phyloP scores from a whole-genome alignment of 805 yeast species.

The Debaryomyces castellii region DNA sequence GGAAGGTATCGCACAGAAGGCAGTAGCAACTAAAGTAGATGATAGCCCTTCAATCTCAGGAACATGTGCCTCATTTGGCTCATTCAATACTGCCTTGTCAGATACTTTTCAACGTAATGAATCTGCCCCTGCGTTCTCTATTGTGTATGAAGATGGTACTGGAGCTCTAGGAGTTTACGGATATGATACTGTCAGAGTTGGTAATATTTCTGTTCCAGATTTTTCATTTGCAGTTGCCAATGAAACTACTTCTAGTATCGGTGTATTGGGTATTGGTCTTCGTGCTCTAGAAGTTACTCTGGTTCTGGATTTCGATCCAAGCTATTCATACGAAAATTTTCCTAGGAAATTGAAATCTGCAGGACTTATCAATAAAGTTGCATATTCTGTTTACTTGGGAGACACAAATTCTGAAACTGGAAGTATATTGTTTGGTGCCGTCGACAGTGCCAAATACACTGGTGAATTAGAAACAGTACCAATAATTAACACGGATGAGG shows the following conservation, averaged over 20 bases:
- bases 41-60: constrained; percentile 2
- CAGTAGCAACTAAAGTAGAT: background rate
- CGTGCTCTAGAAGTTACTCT: constrained; percentile 65
- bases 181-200: constrained; percentile 55
- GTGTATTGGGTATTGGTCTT: constrained; percentile 76
- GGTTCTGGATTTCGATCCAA: constrained; percentile 7
- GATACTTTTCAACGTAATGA: constrained; percentile 37
- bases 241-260: constrained; percentile 58
- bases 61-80: constrained; percentile 45
- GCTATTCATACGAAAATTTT: constrained; percentile 37
- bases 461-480: constrained; percentile 34
- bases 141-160: constrained; percentile 50
- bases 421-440: constrained; percentile 41
- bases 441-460: constrained; percentile 40
- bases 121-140: constrained; percentile 41
- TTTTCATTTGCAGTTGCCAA: constrained; percentile 77
- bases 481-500: constrained; percentile 40
- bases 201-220: constrained; percentile 45
- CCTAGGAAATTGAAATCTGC: constrained; percentile 31
- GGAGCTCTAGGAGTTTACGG: constrained; percentile 58
- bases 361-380: constrained; percentile 32
- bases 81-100: constrained; percentile 45
- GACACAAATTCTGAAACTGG: constrained; percentile 24
- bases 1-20: background rate
- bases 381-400: constrained; percentile 39